Conservation (phyloP, 2,329 filamentous ascomycete genomes). For the Achaetomium macrosporum region DNA sequence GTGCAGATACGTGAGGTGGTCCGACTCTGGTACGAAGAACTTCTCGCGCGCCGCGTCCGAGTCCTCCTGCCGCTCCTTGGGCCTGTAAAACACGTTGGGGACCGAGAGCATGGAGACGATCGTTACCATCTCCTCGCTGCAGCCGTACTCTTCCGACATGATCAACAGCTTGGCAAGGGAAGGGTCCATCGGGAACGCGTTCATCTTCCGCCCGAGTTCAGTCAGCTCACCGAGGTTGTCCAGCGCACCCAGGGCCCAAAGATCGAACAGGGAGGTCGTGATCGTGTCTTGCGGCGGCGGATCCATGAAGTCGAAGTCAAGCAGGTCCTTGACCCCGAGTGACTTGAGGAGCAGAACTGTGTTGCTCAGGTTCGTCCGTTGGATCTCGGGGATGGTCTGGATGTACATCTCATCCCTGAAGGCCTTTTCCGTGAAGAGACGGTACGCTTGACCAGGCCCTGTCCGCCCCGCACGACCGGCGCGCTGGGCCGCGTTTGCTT, state of each 20-base stretch:
- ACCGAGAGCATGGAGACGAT: constrained; percentile 98
- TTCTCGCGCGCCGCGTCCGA: constrained; percentile 93
- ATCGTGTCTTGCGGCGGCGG: constrained; percentile 97
- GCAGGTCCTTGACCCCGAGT: constrained; percentile 83
- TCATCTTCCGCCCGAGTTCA: constrained; percentile 83
- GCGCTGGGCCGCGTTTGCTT: constrained; percentile 90
- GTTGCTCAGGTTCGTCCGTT: constrained; percentile 91
- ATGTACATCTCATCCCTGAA: constrained; percentile 96
- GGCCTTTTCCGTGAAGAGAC: constrained; percentile 87
- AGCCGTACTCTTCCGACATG: constrained; percentile 81
- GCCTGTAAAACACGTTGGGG: constrained; percentile 92
- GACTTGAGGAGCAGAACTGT: constrained; percentile 93
- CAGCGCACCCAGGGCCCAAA: constrained; percentile 91
- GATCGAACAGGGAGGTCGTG: constrained; percentile 91
- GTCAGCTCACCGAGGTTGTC: constrained; percentile 94
- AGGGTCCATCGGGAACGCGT: constrained; percentile 96
- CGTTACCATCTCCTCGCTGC: constrained; percentile 95
- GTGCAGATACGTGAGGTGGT: constrained; percentile 91
- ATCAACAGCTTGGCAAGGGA: constrained; percentile 92
- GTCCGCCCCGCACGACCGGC: constrained; percentile 91
- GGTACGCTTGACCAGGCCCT: constrained; percentile 90
- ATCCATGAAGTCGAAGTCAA: constrained; percentile 99
- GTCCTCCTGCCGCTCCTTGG: constrained; percentile 94
- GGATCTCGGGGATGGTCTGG: constrained; percentile 95
- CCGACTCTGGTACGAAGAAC: constrained; percentile 96